phyloP scores from a whole-genome alignment of 2,329 filamentous ascomycete genomes.

The Beauveria asiatica region DNA sequence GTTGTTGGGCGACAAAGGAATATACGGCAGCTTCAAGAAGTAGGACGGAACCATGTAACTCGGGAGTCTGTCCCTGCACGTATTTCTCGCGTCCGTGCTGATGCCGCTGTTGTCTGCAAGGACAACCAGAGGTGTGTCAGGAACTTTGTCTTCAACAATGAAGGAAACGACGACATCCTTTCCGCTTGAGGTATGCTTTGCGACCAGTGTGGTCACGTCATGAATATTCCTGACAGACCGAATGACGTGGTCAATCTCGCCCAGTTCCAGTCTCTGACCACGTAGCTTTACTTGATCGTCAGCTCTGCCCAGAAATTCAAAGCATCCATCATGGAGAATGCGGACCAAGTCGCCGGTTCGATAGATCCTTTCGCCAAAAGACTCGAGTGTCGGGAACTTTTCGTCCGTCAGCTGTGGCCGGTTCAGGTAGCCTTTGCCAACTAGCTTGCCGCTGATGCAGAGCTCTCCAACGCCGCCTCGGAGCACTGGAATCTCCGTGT shows the following conservation, averaged over 20 bases:
- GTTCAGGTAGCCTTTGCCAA: conserved; percentile 84
- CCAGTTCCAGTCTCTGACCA: conserved; percentile 80
- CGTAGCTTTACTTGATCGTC: conserved; percentile 91
- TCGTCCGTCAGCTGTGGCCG: conserved; percentile 67
- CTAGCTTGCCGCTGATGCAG: conserved; percentile 77
- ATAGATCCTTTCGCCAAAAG: conserved; percentile 59
- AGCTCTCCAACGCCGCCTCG: conserved; percentile 78
- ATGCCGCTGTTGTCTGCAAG: conserved; percentile 28
- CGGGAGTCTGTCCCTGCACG: conserved; percentile 64
- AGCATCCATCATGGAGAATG: conserved; percentile 68
- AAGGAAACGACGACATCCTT: conserved; percentile 82
- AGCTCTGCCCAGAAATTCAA: conserved; percentile 78
- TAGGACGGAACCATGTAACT: conserved; percentile 89
- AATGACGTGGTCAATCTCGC: conserved; percentile 83
- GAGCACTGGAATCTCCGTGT: conserved; percentile 62
- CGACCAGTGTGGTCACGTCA: conserved; percentile 69
- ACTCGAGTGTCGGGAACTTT: conserved; percentile 59
- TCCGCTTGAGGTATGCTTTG: conserved; percentile 59
- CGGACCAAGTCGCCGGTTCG: conserved; percentile 84
- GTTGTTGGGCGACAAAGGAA: conserved; percentile 83
- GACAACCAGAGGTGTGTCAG: conserved; percentile 15
- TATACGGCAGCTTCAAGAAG: conserved; percentile 58
- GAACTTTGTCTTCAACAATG: conserved; percentile 28
- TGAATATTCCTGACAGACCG: conserved; percentile 47
- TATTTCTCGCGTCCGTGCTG: conserved; percentile 40